Conservation (phyloP, 176 grass and related monocot species). For the Carex scoparia region DNA sequence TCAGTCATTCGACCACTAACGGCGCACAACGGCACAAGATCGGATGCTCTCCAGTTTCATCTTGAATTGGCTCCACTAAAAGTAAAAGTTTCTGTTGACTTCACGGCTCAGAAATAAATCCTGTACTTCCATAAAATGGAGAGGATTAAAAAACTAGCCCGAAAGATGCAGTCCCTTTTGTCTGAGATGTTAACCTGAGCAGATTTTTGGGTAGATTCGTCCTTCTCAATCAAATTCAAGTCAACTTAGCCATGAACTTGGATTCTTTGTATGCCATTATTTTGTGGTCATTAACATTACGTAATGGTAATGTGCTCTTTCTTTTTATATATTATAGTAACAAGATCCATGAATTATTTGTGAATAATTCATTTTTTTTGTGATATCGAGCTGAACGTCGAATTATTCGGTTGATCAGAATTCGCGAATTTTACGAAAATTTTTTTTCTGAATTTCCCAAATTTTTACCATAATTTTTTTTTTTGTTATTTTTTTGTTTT, state of each 20-base stretch:
- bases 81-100: too few species aligned
- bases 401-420: too few species aligned
- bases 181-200: neutral
- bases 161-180: neutral
- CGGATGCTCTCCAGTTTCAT: neutral
- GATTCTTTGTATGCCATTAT: neutral
- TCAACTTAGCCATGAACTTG: neutral
- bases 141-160: neutral
- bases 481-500: too few species aligned
- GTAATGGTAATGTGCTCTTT: neutral
- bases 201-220: slow-evolving; percentile 15
- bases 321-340: too few species aligned
- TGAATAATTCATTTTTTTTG: too few species aligned
- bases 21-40: neutral
- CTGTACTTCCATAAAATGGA: neutral
- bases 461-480: too few species aligned
- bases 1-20: neutral
- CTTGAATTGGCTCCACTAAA: neutral
- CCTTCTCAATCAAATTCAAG: neutral
- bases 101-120: neutral
- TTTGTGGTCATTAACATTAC: neutral
- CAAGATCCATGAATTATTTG: too few species aligned
- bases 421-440: too few species aligned
- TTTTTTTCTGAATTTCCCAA: too few species aligned
- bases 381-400: too few species aligned